Conservation (phyloP, 1,284 basidiomycete species). For the Tilletia caries region DNA sequence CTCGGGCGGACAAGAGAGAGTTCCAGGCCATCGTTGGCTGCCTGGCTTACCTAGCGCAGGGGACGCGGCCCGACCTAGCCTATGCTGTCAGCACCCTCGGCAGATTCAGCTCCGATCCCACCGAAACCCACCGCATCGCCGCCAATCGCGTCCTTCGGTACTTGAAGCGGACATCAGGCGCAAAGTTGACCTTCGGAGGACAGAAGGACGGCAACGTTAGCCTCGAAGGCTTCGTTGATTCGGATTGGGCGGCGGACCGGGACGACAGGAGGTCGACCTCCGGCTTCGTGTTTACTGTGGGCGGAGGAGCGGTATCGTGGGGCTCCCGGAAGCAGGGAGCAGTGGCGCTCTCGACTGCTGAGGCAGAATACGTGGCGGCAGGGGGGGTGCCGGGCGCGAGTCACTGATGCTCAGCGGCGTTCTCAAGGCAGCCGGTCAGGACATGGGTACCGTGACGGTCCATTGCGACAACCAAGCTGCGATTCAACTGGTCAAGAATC, state of each 20-base stretch:
- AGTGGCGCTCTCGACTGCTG: no score
- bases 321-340: no score
- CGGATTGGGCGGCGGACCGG: constrained; percentile 19
- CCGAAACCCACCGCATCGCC: constrained; percentile 55
- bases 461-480: constrained; percentile 1
- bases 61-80: constrained; percentile 57
- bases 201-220: neutral
- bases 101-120: constrained; percentile 45
- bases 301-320: constrained; percentile 14
- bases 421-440: neutral
- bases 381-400: no score
- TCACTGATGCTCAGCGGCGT: neutral
- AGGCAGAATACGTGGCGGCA: no score
- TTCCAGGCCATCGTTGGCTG: constrained; percentile 45
- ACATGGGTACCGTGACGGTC: neutral
- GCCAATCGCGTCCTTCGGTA: constrained; percentile 57
- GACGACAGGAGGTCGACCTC: constrained; percentile 18
- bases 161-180: constrained; percentile 59
- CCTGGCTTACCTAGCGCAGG: constrained; percentile 56
- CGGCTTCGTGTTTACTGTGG: constrained; percentile 17
- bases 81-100: no score
- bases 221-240: constrained; percentile 12
- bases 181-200: constrained; percentile 36
- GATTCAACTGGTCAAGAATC: neutral
- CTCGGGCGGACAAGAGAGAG: neutral